These are phyloP conservation scores for Saccharomycopsis babjevae DNA, from an alignment of 805 yeast genomes.

Conservation along the genomic window DNA sequence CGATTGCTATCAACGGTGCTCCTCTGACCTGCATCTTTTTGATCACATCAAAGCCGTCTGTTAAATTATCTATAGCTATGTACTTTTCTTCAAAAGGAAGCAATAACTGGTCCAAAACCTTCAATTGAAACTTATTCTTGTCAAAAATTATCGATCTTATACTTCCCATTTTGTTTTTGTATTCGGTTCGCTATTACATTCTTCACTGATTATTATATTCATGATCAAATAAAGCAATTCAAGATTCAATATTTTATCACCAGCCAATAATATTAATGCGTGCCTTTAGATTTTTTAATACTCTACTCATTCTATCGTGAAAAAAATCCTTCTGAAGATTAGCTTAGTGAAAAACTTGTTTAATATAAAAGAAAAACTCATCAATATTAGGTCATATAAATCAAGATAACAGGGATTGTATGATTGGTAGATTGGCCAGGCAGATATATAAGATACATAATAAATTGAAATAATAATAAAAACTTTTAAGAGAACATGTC, in stretches of 20 bases:
- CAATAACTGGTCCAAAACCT: slow-evolving; percentile 68
- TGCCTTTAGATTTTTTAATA: not conserved
- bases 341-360: too few species aligned
- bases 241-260: not conserved
- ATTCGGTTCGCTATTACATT: not conserved
- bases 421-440: not conserved
- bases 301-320: too few species aligned
- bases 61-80: slow-evolving; percentile 48
- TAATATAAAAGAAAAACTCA: too few species aligned
- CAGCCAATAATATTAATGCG: not conserved
- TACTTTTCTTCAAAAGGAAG: slow-evolving; percentile 75
- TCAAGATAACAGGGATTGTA: not conserved
- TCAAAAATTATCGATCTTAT: slow-evolving; percentile 31
- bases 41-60: slow-evolving; percentile 77
- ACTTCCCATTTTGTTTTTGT: not conserved
- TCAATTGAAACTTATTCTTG: slow-evolving; percentile 34
- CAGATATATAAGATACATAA: not conserved
- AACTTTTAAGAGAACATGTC: not conserved
- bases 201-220: not conserved
- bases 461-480: not conserved
- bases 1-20: slow-evolving; percentile 97
- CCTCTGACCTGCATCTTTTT: slow-evolving; percentile 92
- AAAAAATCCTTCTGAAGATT: too few species aligned
- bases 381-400: too few species aligned
- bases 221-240: not conserved